A percentile compares a stretch with the other conserved stretches of the same genome.
These are phyloP conservation scores for Annulohypoxylon bovei DNA, from an alignment of 495 filamentous ascomycete species.

Conservation along the genomic window DNA sequence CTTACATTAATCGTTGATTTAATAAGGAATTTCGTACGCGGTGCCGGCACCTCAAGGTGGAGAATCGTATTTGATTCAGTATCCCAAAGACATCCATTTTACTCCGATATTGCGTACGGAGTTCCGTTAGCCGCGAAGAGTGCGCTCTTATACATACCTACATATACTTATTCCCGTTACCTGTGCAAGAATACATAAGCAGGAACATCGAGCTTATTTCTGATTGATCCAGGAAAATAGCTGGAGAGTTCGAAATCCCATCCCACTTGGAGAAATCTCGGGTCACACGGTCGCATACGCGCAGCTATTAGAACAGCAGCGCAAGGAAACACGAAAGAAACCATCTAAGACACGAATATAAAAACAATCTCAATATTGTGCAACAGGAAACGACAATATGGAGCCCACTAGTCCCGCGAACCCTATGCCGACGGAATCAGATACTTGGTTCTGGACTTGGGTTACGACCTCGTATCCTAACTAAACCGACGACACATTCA, in stretches of 20 bases:
- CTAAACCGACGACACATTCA: neutral
- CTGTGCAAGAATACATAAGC: slow-evolving; percentile 11
- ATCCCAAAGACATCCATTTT: neutral
- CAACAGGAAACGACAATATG: slow-evolving; percentile 19
- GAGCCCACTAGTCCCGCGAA: slow-evolving; percentile 24
- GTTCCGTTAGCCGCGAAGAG: slow-evolving; percentile 13
- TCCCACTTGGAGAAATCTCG: neutral
- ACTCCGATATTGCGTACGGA: slow-evolving; percentile 23
- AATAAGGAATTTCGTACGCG: neutral
- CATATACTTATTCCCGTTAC: neutral
- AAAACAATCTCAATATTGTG: neutral
- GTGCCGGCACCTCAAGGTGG: neutral
- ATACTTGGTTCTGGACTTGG: slow-evolving; percentile 41
- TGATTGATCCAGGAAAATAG: neutral
- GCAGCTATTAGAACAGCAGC: neutral
- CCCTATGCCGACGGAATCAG: slow-evolving; percentile 27
- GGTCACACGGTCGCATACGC: neutral
- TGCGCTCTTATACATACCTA: neutral
- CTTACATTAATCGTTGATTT: neutral
- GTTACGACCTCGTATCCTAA: slow-evolving; percentile 37
- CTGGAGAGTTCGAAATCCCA: neutral
- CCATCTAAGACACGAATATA: neutral
- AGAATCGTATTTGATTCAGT: neutral
- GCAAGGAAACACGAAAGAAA: neutral
- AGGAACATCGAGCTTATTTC: neutral